Base-by-base conservation (phyloP, 768 basidiomycete species). In the Cystobasidium ongulense region DNA sequence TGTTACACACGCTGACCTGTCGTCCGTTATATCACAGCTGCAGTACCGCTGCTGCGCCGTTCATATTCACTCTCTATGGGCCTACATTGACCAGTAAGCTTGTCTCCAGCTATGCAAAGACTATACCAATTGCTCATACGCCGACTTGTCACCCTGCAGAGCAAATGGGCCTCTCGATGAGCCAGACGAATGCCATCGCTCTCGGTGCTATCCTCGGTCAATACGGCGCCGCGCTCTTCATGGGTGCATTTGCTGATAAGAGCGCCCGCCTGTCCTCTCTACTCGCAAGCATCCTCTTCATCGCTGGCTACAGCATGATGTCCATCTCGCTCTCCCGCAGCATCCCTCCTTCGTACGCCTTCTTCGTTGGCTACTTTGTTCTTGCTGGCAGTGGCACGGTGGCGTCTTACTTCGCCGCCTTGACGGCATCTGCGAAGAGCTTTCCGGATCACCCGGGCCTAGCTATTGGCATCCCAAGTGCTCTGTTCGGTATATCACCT, bases 201-300 rank as follows among this genome's bases (percentile, higher is more conserved):
- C 54, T 71, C 29, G 68, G 68, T 4, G 68, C 53, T 5, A 71
- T 71, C 18, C 17, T 35, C n/a, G 68, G 68, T 17, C 54, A 57
- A 46, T 71, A 71, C 25, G 25, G 7, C 31, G 17, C 46, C 25
- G 68, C 68, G 21, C 54, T 71, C 29, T 54, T 54, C 27, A 38
- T 33, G 33, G 68, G 68, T 7, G 33, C 0, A 91, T 94, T 82
- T 93, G 95, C 81, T 83, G 95, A 73, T 85, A 95, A 74, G 94
- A 95, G 80, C 88, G 91, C 83, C 88, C 87, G 75, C 82, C 86
- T 67, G 87, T 90, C 77, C 93, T 94, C 80, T 85, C 95, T 70
- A 93, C 35, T 46, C 35, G 68, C 68, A 3, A 52, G 50, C 53
- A 36, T 95, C 82, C 86, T 96, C 29, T 71, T 57, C 53, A 29